Evolutionary conservation across 768 basidiomycete genomes (phyloP).

Genomic region (Suillus hirtellus): DNA sequence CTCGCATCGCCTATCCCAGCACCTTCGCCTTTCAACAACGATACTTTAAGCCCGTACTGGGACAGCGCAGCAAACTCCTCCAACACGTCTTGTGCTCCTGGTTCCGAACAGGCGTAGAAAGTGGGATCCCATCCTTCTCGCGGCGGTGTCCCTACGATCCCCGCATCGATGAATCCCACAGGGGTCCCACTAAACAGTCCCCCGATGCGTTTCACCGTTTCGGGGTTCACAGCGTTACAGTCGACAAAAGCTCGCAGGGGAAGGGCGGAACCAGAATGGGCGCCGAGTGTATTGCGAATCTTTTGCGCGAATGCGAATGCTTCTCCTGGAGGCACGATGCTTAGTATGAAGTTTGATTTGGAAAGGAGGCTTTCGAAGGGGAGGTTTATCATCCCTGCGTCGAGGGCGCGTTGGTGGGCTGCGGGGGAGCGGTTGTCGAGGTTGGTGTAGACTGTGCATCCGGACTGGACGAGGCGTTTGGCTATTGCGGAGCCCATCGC

Average conservation of each 20-base stretch:
- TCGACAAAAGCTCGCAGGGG: slow-evolving; percentile 43
- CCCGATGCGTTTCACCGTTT: slow-evolving; percentile 45
- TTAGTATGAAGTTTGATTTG: slow-evolving; percentile 43
- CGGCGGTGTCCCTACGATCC: slow-evolving; percentile 58
- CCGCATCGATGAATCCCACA: slow-evolving; percentile 49
- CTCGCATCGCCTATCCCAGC: slow-evolving; percentile 54
- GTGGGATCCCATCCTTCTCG: slow-evolving; percentile 46
- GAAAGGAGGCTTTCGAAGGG: slow-evolving; percentile 34
- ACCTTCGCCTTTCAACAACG: slow-evolving; percentile 44
- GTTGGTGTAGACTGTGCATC: slow-evolving; percentile 52
- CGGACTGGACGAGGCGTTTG: slow-evolving; percentile 41
- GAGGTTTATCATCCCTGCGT: slow-evolving; percentile 49
- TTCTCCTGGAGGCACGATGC: slow-evolving; percentile 55
- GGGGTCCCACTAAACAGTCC: slow-evolving; percentile 37
- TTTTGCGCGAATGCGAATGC: slow-evolving; percentile 42
- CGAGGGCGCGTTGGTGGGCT: slow-evolving; percentile 44
- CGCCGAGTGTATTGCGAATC: neutral
- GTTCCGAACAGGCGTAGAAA: slow-evolving; percentile 48
- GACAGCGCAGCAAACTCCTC: slow-evolving; percentile 39
- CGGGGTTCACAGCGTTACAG: slow-evolving; percentile 58
- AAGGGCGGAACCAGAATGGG: neutral
- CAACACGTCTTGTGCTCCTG: slow-evolving; percentile 25
- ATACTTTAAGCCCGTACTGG: slow-evolving; percentile 44
- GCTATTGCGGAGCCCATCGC: slow-evolving; percentile 59
- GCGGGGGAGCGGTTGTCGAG: slow-evolving; percentile 50